phyloP scores from a whole-genome alignment of 1,284 basidiomycete genomes.

The Sporisorium graminicola region DNA sequence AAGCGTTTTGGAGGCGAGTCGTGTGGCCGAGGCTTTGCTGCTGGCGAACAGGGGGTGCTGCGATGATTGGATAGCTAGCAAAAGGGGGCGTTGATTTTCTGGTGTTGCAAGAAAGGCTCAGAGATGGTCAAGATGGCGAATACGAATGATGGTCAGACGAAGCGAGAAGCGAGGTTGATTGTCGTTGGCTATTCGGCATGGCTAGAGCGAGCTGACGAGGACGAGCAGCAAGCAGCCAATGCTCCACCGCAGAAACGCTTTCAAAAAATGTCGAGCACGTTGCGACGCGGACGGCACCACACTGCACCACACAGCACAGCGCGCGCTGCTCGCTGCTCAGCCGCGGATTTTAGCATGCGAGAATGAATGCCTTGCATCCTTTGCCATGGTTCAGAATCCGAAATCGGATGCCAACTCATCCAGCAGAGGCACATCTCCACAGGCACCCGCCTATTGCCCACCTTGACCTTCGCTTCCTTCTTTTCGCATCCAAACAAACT shows the following conservation, averaged over 20 bases:
- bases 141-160: conserved; percentile 3
- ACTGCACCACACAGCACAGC: not conserved
- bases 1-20: conserved; percentile 8
- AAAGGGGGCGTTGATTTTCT: not conserved
- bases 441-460: not conserved
- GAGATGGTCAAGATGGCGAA: conserved; percentile 37
- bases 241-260: not conserved
- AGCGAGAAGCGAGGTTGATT: conserved; percentile 16
- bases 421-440: not conserved
- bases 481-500: too few species aligned
- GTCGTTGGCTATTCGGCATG: conserved; percentile 7
- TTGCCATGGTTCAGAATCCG: too few species aligned
- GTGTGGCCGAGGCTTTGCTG: not conserved
- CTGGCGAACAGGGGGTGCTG: not conserved
- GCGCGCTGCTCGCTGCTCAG: not conserved
- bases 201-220: conserved; percentile 30
- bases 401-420: not conserved
- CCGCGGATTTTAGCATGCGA: not conserved
- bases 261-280: too few species aligned
- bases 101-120: conserved; percentile 11
- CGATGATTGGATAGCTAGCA: conserved; percentile 4
- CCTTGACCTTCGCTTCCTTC: not conserved
- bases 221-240: not conserved
- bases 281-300: not conserved
- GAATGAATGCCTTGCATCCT: too few species aligned